A percentile compares a stretch with the other conserved stretches of the same genome.
Evolutionary conservation across 371 early-diverging fungal genomes (phyloP).

Genomic region (Rhizopus stolonifer): DNA sequence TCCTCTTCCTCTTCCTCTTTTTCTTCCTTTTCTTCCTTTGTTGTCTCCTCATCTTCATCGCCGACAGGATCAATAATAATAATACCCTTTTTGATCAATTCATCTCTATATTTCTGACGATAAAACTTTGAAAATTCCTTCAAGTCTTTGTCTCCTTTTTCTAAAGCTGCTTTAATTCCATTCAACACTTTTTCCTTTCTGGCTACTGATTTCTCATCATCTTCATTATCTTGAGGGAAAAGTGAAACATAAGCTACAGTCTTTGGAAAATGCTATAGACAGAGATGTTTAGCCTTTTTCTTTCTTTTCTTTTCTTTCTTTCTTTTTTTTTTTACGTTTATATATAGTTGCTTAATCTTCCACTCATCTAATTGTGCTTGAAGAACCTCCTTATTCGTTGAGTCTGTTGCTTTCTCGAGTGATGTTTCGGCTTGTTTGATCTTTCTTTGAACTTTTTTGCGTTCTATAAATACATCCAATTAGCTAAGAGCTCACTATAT

Average conservation of each 20-base stretch:
- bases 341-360: constrained; percentile 28
- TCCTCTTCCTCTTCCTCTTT: constrained; percentile 13
- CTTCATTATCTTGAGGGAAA: constrained; percentile 22
- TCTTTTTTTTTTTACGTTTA: constrained; percentile 13
- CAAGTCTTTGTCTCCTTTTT: constrained; percentile 26
- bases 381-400: constrained; percentile 14
- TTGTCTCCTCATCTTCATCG: constrained; percentile 15
- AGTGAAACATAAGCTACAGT: constrained; percentile 40
- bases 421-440: constrained; percentile 16
- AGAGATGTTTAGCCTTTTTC: background rate
- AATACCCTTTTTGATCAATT: constrained; percentile 23
- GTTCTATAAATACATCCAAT: constrained; percentile 20
- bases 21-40: constrained; percentile 6
- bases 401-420: constrained; percentile 20
- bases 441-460: constrained; percentile 40
- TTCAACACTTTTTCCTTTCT: constrained; percentile 22
- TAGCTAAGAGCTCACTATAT: background rate
- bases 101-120: constrained; percentile 32
- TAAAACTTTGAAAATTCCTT: constrained; percentile 25
- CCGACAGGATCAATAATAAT: constrained; percentile 21
- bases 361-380: constrained; percentile 20
- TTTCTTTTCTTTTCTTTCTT: background rate
- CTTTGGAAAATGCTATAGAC: constrained; percentile 33
- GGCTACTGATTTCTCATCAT: constrained; percentile 17
- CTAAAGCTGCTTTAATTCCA: constrained; percentile 23